Evolutionary conservation across 2,329 filamentous ascomycete genomes (phyloP).

Genomic region (Biscogniauxia marginata): DNA sequence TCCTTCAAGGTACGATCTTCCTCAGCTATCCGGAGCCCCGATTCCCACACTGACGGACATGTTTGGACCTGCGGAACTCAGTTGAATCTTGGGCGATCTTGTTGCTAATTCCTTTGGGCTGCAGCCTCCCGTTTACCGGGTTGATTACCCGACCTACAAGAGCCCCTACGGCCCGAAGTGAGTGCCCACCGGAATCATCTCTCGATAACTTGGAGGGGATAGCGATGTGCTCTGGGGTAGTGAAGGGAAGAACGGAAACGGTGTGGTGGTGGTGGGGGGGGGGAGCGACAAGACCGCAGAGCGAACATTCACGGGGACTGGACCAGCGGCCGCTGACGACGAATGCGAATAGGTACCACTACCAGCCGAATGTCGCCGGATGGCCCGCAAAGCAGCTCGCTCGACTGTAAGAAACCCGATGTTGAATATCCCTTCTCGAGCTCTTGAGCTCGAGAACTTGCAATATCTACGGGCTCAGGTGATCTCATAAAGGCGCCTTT

Average conservation of each 20-base stretch:
- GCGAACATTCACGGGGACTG: not conserved
- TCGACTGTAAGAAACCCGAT: constrained; percentile 49
- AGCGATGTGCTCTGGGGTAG: not conserved
- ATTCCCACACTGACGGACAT: too few relatives aligned
- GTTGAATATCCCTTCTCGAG: not conserved
- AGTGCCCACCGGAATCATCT: constrained; percentile 34
- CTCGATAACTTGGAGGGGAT: not conserved
- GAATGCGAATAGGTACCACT: constrained; percentile 51
- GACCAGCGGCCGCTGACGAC: constrained; percentile 9
- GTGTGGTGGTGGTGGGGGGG: not conserved
- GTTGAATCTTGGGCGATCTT: not conserved
- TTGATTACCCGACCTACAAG: constrained; percentile 49
- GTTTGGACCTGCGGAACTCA: too few relatives aligned
- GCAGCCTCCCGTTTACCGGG: constrained; percentile 48
- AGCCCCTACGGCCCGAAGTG: constrained; percentile 68
- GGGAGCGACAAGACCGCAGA: not conserved
- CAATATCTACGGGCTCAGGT: too few relatives aligned
- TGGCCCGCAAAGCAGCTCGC: constrained; percentile 48
- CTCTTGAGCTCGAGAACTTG: too few relatives aligned
- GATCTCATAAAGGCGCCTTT: too few relatives aligned
- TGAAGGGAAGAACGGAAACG: not conserved
- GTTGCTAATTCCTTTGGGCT: constrained; percentile 14
- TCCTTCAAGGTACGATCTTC: constrained; percentile 23
- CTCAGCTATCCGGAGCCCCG: not conserved
- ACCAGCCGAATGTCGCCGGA: constrained; percentile 55